These are phyloP conservation scores for Xylariaceae sp. DNA, from an alignment of 2,329 filamentous ascomycete species.

Conservation along the genomic window DNA sequence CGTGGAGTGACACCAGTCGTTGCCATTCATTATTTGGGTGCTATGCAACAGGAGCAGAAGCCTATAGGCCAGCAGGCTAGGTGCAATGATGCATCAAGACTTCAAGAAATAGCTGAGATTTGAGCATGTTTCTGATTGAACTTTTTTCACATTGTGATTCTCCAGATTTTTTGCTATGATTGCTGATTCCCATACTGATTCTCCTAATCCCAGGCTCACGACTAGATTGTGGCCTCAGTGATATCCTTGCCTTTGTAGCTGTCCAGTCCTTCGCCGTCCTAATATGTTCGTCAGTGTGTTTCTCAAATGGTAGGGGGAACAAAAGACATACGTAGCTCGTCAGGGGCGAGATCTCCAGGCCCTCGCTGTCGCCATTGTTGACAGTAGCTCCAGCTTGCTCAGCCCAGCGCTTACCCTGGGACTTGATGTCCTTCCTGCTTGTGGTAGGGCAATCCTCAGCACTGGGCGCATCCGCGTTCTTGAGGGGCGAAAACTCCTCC, in stretches of 20 bases:
- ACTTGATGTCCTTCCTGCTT: constrained; percentile 84
- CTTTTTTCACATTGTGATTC: too few species aligned
- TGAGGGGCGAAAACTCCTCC: constrained; percentile 96
- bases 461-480: constrained; percentile 57
- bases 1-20: too few species aligned
- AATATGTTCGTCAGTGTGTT: constrained; percentile 5
- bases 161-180: too few species aligned
- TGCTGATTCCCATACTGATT: too few species aligned
- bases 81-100: too few species aligned
- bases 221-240: constrained; percentile 18
- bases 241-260: constrained; percentile 44
- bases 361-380: constrained; percentile 51
- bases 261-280: constrained; percentile 62
- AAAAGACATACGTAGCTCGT: constrained; percentile 82
- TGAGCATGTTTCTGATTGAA: too few species aligned
- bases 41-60: too few species aligned
- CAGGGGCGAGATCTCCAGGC: constrained; percentile 86
- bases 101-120: too few species aligned
- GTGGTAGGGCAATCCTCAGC: constrained; percentile 80
- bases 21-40: too few species aligned
- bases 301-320: constrained; percentile 7
- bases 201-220: background rate
- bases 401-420: constrained; percentile 83
- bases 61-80: too few species aligned
- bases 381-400: constrained; percentile 74